Evolutionary conservation across 495 filamentous ascomycete species (phyloP).

Genomic region (Xylaria intraflava): DNA sequence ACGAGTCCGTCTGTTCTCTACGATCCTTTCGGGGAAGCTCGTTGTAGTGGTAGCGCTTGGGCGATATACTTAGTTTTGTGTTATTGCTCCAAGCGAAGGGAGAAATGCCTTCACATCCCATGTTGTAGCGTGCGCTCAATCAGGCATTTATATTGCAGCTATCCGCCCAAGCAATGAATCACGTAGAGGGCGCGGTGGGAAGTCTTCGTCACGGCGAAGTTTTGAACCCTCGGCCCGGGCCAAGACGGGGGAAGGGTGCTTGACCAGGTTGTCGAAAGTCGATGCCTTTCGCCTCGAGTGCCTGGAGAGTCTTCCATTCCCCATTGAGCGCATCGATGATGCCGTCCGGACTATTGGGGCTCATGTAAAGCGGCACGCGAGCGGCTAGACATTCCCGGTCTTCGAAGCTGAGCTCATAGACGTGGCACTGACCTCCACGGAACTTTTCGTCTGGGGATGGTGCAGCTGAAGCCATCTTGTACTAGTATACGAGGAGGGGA

Average conservation of each 20-base stretch:
- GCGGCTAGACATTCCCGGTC: not conserved
- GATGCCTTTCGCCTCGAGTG: not conserved
- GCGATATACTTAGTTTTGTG: not conserved
- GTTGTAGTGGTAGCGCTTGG: not conserved
- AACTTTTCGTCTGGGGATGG: constrained; percentile 1
- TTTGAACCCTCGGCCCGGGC: too few species aligned
- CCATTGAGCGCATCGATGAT: not conserved
- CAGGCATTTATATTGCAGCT: constrained; percentile 4
- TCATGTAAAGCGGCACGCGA: not conserved
- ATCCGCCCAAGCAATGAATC: not conserved
- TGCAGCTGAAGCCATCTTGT: too few species aligned
- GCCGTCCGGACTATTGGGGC: not conserved
- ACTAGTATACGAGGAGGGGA: too few species aligned
- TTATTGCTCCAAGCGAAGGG: not conserved
- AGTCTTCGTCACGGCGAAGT: not conserved
- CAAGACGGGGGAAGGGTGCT: too few species aligned
- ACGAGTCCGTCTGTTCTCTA: not conserved
- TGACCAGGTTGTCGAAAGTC: too few species aligned
- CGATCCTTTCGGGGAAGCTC: not conserved
- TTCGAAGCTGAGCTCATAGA: not conserved
- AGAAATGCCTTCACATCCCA: too few species aligned
- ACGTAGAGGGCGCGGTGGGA: not conserved
- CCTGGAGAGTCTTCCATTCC: not conserved
- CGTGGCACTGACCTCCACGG: constrained; percentile 1
- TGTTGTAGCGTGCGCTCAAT: too few species aligned